Evolutionary conservation across 441 rosid species (phyloP).

Genomic region (Gossypium trilobum): DNA sequence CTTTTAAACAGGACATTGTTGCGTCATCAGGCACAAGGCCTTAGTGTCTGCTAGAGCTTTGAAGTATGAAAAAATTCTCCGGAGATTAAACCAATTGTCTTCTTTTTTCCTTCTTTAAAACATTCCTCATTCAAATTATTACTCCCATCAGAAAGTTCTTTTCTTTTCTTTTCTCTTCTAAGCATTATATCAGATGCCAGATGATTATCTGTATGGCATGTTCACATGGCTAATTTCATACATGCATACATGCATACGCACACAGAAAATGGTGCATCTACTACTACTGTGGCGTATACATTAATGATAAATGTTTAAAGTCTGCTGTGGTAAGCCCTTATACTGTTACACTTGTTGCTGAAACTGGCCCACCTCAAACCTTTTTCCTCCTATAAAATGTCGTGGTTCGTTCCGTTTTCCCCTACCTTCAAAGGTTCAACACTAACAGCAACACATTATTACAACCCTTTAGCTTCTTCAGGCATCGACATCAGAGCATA

Average conservation of each 20-base stretch:
- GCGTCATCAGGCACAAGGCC: slow-evolving; percentile 22
- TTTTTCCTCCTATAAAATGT: slow-evolving; percentile 45
- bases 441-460: slow-evolving; percentile 12
- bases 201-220: slow-evolving; percentile 16
- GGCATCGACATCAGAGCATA: slow-evolving; percentile 7
- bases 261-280: slow-evolving; percentile 7
- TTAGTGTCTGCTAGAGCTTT: slow-evolving; percentile 20
- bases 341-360: slow-evolving; percentile 18
- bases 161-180: slow-evolving; percentile 13
- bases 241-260: neutral
- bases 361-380: slow-evolving; percentile 29
- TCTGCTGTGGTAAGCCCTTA: slow-evolving; percentile 16
- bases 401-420: slow-evolving; percentile 23
- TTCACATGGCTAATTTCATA: slow-evolving; percentile 4
- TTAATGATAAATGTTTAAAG: neutral
- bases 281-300: slow-evolving; percentile 1
- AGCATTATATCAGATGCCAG: slow-evolving; percentile 18
- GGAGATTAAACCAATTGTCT: slow-evolving; percentile 23
- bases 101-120: neutral
- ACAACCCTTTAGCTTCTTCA: slow-evolving; percentile 5
- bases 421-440: slow-evolving; percentile 20
- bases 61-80: slow-evolving; percentile 16
- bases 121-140: slow-evolving; percentile 23
- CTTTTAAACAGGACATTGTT: slow-evolving; percentile 35
- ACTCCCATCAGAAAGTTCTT: slow-evolving; percentile 17